Evolutionary conservation across 768 basidiomycete species (phyloP).

Genomic region (Lactarius psammicola): DNA sequence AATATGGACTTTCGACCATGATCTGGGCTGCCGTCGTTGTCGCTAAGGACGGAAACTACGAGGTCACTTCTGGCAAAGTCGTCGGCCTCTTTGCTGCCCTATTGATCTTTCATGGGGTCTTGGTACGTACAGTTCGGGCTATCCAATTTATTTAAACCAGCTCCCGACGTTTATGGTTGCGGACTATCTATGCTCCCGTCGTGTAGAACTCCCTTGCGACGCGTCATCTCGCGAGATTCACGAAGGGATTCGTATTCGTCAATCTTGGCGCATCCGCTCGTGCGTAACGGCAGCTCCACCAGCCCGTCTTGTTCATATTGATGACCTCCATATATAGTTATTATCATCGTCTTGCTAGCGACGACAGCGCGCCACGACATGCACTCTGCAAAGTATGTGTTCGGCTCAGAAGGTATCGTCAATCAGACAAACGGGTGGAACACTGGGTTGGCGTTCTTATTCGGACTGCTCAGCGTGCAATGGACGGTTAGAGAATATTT

Average conservation of each 20-base stretch:
- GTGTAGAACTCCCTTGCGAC: slow-evolving; percentile 69
- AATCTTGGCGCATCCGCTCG: slow-evolving; percentile 78
- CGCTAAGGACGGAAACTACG: slow-evolving; percentile 58
- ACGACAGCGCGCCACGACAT: slow-evolving; percentile 71
- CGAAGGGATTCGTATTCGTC: slow-evolving; percentile 78
- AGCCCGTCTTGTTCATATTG: background rate
- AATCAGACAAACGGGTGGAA: slow-evolving; percentile 83
- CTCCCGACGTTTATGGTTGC: background rate
- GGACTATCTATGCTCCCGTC: background rate
- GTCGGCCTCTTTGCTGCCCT: slow-evolving; percentile 78
- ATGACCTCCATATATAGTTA: slow-evolving; percentile 46
- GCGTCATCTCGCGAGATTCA: slow-evolving; percentile 68
- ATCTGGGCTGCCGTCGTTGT: slow-evolving; percentile 73
- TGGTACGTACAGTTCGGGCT: slow-evolving; percentile 42
- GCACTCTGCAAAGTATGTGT: slow-evolving; percentile 79
- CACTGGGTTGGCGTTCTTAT: slow-evolving; percentile 76
- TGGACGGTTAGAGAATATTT: slow-evolving; percentile 65
- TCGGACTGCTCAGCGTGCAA: slow-evolving; percentile 83
- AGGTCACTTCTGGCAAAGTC: slow-evolving; percentile 64
- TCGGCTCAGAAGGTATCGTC: slow-evolving; percentile 66
- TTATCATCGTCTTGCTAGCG: slow-evolving; percentile 80
- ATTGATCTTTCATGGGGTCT: slow-evolving; percentile 71
- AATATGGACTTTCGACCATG: slow-evolving; percentile 79
- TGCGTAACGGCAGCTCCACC: slow-evolving; percentile 36
- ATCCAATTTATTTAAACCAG: background rate